Conservation (phyloP, 495 filamentous ascomycete species). For the Penicillium bialowiezense region DNA sequence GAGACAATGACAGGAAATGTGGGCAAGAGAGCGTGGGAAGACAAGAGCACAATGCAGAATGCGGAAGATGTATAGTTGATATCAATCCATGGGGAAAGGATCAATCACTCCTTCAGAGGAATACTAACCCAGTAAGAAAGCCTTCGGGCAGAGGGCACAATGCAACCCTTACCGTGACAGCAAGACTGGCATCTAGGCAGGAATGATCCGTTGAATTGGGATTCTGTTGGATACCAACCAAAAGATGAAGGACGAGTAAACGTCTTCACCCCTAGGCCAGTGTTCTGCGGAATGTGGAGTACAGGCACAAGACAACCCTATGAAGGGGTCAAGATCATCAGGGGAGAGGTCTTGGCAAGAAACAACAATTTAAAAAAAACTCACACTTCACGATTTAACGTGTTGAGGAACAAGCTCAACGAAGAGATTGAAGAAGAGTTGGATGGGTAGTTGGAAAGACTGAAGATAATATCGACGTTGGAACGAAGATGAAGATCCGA, state of each 20-base stretch:
- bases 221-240: conserved; percentile 40
- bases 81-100: conserved; percentile 25
- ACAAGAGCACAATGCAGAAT: conserved; percentile 13
- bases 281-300: conserved; percentile 56
- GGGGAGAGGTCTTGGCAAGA: conserved; percentile 33
- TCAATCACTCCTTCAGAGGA: conserved; percentile 25
- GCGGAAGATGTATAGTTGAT: conserved; percentile 16
- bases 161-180: conserved; percentile 67
- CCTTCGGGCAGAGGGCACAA: conserved; percentile 48
- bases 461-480: conserved; percentile 17
- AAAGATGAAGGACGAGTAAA: conserved; percentile 68
- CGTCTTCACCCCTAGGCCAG: conserved; percentile 61
- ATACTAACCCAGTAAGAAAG: conserved; percentile 48
- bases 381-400: conserved; percentile 37
- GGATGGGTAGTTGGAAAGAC: conserved; percentile 13
- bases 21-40: background rate
- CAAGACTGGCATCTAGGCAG: conserved; percentile 56
- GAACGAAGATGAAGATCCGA: conserved; percentile 6
- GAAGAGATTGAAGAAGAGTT: conserved; percentile 17
- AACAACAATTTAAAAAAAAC: conserved; percentile 39
- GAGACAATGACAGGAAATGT: background rate
- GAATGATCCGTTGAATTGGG: conserved; percentile 44
- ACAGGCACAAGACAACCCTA: conserved; percentile 43
- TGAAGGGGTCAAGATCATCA: conserved; percentile 44
- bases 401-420: conserved; percentile 22